A percentile compares a stretch with the other conserved stretches of the same genome.
phyloP scores from a whole-genome alignment of 257 asterid genomes.

The Verbena officinalis region DNA sequence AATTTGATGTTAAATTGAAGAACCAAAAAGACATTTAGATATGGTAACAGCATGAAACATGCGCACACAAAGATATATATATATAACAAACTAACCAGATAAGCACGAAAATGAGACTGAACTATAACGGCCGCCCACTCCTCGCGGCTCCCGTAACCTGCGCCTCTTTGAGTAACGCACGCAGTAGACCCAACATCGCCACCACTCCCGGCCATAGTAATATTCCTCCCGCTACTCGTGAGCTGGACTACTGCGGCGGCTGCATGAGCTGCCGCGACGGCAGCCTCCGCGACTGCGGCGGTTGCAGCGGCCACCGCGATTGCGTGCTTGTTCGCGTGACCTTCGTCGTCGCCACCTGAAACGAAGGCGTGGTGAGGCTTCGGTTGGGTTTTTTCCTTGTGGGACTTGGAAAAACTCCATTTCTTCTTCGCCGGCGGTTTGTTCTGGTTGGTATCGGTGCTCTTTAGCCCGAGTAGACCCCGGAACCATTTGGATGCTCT shows the following conservation, averaged over 20 bases:
- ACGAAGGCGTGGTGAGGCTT: conserved; percentile 16
- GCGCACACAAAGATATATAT: background rate
- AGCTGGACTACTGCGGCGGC: conserved; percentile 77
- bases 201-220: conserved; percentile 29
- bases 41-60: conserved; percentile 8
- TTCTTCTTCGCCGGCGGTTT: conserved; percentile 52
- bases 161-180: conserved; percentile 15
- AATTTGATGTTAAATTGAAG: background rate
- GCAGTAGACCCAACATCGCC: conserved; percentile 9
- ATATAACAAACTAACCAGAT: conserved; percentile 43
- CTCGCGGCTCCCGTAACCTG: conserved; percentile 31
- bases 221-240: conserved; percentile 54
- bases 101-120: conserved; percentile 60
- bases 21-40: background rate
- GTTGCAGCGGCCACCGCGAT: conserved; percentile 73
- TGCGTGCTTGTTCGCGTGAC: conserved; percentile 64
- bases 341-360: conserved; percentile 13
- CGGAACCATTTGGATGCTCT: conserved; percentile 87
- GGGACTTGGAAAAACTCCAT: conserved; percentile 63
- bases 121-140: conserved; percentile 54
- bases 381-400: conserved; percentile 36
- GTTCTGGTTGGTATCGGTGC: conserved; percentile 33
- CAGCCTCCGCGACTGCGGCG: conserved; percentile 76
- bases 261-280: conserved; percentile 82
- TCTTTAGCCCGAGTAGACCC: conserved; percentile 72